Evolutionary conservation across 352 stramenopile genomes (phyloP), one percentile per base, ranked within the genome.

Genomic region (Phytopythium mirpurense): DNA sequence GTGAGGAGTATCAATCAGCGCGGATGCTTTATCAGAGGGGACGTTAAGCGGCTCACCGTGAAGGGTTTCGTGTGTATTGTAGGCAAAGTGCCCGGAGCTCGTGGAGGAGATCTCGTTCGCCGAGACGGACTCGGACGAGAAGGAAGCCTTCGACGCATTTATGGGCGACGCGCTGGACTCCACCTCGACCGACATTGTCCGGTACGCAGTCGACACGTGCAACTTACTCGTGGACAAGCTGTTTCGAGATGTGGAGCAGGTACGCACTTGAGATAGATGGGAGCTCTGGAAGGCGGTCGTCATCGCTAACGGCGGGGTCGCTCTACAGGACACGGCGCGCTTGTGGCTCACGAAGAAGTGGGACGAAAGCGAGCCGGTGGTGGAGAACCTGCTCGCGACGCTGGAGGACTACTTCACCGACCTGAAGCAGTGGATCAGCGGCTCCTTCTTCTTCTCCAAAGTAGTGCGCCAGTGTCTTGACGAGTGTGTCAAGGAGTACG

Each of bases 361-460:
- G 83, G 83, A 94, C 37, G 79, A 92, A 55, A 68, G 76, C 12
- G 72, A 86, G 23, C 56, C 75, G 21, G 75, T 94, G 4, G 78
- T 94, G 6, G 81, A 90, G 61, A 85, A 67, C 5, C 54, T 94
- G 11, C 50, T 94, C 15, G 81, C 69, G 21, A 94, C 83, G 8
- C 62, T 94, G 5, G 83, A 87, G 2, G 83, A 94, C 45, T 94
- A 92, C 48, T 90, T 78, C 41, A 45, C 43, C 1, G 83, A 94
- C 42, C 60, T 94, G 5, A 72, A 74, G 41, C 67, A 72, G 31
- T 94, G 83, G 83, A 87, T 94, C 46, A 82, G 70, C 16, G 69
- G 81, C 8, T 83, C 80, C 3, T 94, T 94, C 60, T 94, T 94
- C 67, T 92, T 92, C 51, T 84, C 79, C 15, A 90, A 90, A 24